Base-by-base conservation (phyloP, 192 early-diverging fungal genomes). In the Geranomyces variabilis region DNA sequence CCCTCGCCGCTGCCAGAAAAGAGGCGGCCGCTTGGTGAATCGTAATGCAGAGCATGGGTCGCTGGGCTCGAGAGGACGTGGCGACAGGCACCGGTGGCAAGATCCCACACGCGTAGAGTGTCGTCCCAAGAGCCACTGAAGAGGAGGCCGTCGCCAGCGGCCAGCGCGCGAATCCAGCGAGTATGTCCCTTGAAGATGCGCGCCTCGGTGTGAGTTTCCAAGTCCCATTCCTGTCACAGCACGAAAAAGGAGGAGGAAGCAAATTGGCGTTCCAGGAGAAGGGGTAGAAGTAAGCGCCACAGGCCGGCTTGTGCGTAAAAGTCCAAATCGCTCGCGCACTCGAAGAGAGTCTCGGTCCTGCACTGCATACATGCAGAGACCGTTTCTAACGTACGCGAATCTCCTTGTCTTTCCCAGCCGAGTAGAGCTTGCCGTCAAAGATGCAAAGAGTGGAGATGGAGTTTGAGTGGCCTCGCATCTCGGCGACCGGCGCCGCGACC, bases 51-150 rank as follows among this genome's bases (percentile, higher is more conserved):
- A 15, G 71, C 63, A 22, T 70, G 29, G 29, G 59, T 57, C 8
- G 31, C 19, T 7, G 49, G 49, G 29, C 66, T 49, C 19, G 46
- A 56, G 6, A 73, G 71, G 19, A 53, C 48, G 43, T 60, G 58
- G 10, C 21, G 15, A 46, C 53, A 57, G 43, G 49, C 64, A 1
- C 66, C 73, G 22, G 80, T 55, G 13, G 47, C 61, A 0, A 74
- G 43, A 56, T 57, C 31, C 76, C 76, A 81, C 17, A 69, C 47
- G 13, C 74, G 60, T 5, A 79, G 66, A 12, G 74, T 73, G 21
- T 73, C 70, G 47, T 79, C 78, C 78, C 74, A 72, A 17, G 74
- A 66, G 19, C 56, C 74, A 33, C 72, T 71, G 34, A 78, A 73
- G 4, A 81, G 36, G 7, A 30, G 45, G 26, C 46, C 36, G 46